Base-by-base conservation (phyloP, 805 yeast genomes). In the Myxozyma monticola region DNA sequence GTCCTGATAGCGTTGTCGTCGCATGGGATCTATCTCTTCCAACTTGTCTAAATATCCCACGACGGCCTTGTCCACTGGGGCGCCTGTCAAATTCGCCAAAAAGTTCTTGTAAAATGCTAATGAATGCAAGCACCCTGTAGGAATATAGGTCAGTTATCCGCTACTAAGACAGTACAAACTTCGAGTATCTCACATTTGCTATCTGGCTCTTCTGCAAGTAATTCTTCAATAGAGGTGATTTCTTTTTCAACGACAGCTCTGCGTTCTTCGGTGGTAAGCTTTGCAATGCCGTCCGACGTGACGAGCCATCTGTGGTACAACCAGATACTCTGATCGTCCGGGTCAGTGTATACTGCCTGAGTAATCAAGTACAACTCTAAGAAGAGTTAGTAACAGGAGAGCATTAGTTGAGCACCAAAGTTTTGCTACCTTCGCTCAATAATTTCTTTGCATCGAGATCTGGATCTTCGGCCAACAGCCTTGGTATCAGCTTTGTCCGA, bases 241-340 rank as follows among this genome's bases (percentile, higher is more conserved):
- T 85, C 80, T 0, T 67, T 63, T 1, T 68, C 53, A 9, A 86
- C 63, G 1, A 85, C 60, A 0, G 62, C 62, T 1, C 60, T 25
- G 45, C 73, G 73, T 18, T 71, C 68, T 1, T 64, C 68, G n/a
- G 20, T 49, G 17, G 60, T 37, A 34, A 71, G 51, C 4, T 60
- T 56, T 0, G 62, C 66, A 21, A 68, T 54, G 1, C 65, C 71
- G 40, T 64, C 62, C 3, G 72, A 44, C 4, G 63, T 70, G 7
- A 79, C 66, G 20, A 91, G 71, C 98, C 98, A 93, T 44, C 82
- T 78, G 51, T 88, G 74, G 64, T 90, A 93, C 1, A 85, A 75
- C 97, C 98, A 93, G 0, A 88, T 85, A 0, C 96, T 86, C 37
- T 95, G 90, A 64, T 93, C 99, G 45, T 87, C 91, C 0, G 96